A percentile compares a stretch with the other conserved stretches of the same genome.
These are phyloP conservation scores for Trametes coccinea DNA, from an alignment of 768 basidiomycete species.

Conservation along the genomic window DNA sequence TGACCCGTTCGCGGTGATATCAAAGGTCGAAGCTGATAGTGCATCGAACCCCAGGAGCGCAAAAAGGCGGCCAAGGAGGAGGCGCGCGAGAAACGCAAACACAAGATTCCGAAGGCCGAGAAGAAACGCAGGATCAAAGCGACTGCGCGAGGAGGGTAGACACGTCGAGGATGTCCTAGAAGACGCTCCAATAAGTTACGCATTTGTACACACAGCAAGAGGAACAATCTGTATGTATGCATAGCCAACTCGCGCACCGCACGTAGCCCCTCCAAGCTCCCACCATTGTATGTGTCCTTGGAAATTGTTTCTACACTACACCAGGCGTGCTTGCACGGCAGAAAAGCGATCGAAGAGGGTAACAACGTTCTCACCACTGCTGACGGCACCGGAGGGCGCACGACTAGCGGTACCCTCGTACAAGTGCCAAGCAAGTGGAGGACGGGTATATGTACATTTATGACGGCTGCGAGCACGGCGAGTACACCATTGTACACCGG, in stretches of 20 bases:
- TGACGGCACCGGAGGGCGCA: conserved; percentile 11
- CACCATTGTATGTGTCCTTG: conserved; percentile 4
- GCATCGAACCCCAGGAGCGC: conserved; percentile 61
- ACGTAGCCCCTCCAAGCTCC: conserved; percentile 4
- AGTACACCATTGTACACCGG: conserved; percentile 7
- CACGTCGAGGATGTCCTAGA: neutral
- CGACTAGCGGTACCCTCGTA: conserved; percentile 2
- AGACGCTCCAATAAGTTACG: neutral
- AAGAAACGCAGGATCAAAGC: conserved; percentile 83
- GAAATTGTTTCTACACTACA: conserved; percentile 19
- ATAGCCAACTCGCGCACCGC: neutral
- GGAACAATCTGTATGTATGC: neutral
- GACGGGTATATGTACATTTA: conserved; percentile 23
- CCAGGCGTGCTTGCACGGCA: neutral
- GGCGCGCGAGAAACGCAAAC: conserved; percentile 82
- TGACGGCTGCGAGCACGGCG: conserved; percentile 1
- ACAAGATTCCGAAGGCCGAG: conserved; percentile 94
- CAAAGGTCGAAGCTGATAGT: conserved; percentile 15
- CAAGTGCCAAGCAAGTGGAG: neutral
- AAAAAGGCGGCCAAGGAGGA: conserved; percentile 89
- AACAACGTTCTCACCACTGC: neutral
- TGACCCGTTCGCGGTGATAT: neutral
- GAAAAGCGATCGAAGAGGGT: neutral
- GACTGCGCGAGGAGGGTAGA: conserved; percentile 32
- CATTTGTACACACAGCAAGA: neutral